These are phyloP conservation scores for Colletotrichum sp. DNA, from an alignment of 2,329 filamentous ascomycete genomes.

Conservation along the genomic window DNA sequence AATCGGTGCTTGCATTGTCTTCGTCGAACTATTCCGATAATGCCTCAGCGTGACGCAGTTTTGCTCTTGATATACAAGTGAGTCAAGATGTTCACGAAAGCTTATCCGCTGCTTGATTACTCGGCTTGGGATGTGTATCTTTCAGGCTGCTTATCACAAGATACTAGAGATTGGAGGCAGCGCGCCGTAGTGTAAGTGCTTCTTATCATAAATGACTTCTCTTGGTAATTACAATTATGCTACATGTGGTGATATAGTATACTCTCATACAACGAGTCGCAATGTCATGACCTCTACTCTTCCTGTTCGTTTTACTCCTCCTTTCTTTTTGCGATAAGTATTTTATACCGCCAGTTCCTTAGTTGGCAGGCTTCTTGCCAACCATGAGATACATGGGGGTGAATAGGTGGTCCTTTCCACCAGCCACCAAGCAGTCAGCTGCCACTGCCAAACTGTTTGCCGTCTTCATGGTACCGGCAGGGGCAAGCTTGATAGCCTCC, in stretches of 20 bases:
- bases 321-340: neutral
- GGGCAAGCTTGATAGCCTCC: slow-evolving; percentile 77
- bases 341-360: neutral
- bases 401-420: slow-evolving; percentile 89
- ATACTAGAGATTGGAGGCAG: neutral
- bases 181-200: neutral
- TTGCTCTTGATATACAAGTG: neutral
- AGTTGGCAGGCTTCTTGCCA: slow-evolving; percentile 73
- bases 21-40: neutral
- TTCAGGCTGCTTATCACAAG: neutral
- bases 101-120: neutral
- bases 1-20: neutral
- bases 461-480: slow-evolving; percentile 90
- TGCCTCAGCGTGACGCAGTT: neutral
- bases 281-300: neutral
- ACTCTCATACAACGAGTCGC: neutral
- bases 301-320: neutral
- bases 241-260: neutral
- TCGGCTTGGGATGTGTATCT: neutral
- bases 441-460: slow-evolving; percentile 84
- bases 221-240: slow-evolving; percentile 15
- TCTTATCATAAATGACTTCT: neutral
- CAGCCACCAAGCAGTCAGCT: slow-evolving; percentile 84
- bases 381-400: slow-evolving; percentile 99
- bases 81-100: neutral